Base-by-base conservation (phyloP, 805 yeast species). In the Nakazawaea ambrosiae region DNA sequence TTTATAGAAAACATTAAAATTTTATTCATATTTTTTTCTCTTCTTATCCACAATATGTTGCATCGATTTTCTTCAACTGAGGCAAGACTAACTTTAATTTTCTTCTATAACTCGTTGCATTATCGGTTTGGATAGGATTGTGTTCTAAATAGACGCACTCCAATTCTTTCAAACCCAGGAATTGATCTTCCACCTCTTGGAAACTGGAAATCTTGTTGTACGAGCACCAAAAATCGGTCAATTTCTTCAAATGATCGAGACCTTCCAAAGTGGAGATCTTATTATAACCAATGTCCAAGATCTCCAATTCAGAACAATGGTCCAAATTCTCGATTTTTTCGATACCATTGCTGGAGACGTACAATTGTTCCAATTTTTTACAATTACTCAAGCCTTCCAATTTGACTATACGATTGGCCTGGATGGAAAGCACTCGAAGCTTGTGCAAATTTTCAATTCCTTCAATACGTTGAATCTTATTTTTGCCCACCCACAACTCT, bases 151-250 rank as follows among this genome's bases (percentile, higher is more conserved):
- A 92, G 4, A 92, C 95, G 0, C 96, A 87, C 36, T 87, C 95
- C 37, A 92, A 64, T 5, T 71, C 64, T 2, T 75, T 72, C 36
- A 86, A 62, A 27, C 63, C 62, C 11, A 78, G 75, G 42, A 92
- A 67, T 53, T 86, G 79, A 16, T 69, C 56, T 36, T 75, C 78
- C 32, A 92, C 61, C 36, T 86, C 80, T 24, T 78, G 76, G 57
- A 84, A 89, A 28, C 75, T 65, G 24, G 74, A 70, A 17, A 92
- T 57, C 49, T 73, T 58, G 57, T 90, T 92, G 50, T 75, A 74
- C 0, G 96, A 83, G 19, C 94, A 87, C 98, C 99, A 92, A 37
- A 92, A 65, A 58, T 92, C 99, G 7, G 96, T 88, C 41, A 92
- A 66, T n/a, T 79, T 51, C 1, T 47, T 56, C 41, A 92, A 68